Evolutionary conservation across 768 basidiomycete species (phyloP), one percentile per base, ranked within the genome.

Genomic region (Termitomyces heimii): DNA sequence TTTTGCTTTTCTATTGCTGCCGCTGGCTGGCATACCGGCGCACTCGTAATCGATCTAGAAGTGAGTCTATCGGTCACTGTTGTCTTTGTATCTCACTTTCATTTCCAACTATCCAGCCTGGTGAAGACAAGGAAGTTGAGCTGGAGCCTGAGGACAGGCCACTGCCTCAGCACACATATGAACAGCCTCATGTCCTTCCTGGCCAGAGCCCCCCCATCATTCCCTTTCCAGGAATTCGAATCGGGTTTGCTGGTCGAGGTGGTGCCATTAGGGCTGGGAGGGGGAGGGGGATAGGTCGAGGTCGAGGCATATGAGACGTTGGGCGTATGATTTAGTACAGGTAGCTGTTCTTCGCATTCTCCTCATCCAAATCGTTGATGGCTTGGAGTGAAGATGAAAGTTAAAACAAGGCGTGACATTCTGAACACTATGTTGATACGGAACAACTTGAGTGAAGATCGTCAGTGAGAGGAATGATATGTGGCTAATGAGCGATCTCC

Each of bases 1-100:
- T 97, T 90, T 65, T 92, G 90, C 63, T 89, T 96, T 62, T 81
- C 81, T 1, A 84, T 86, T 5, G 81, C 92, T 5, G 92, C 94
- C 3, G 80, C 84, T 0, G 95, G 95, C 10, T 96, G 94, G 94
- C 95, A 98, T 65, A 89, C 82, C 55, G 94, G 93, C 8, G 92
- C 93, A 1, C 74, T 98, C 47, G 90, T 92, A 3, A 86, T 96
- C 40, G 90, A 93, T 67, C 74, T 93, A 28, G 85, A 92, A 75
- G 90, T 89, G 56, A 58, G 77, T 65, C 29, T 50, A 29, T 3
- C 26, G 22, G 28, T 43, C 31, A 35, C 28, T 35, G 26, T 31
- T 54, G 42, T 60, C 55, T 59, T 24, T 42, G 22, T 45, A 34
- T 55, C 24, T 26, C 35, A 5, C 5, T 40, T 10, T 53, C 32